phyloP scores from a whole-genome alignment of 108 stramenopile genomes.

The Aurantiochytrium sp. region DNA sequence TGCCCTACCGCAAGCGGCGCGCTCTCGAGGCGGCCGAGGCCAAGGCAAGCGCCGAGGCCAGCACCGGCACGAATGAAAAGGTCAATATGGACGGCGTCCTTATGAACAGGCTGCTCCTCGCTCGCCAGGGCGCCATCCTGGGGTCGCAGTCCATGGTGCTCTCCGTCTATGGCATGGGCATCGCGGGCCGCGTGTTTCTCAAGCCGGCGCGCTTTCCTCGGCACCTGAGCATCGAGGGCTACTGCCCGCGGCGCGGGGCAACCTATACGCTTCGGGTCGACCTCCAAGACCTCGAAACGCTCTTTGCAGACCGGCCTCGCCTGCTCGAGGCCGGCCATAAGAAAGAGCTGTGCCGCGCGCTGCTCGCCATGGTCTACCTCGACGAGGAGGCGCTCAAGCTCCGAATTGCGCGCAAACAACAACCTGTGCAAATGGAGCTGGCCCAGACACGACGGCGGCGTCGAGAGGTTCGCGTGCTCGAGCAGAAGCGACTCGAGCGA shows the following conservation, averaged over 20 bases:
- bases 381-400: not conserved
- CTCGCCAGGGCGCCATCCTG: not conserved
- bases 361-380: not conserved
- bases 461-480: not conserved
- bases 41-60: not conserved
- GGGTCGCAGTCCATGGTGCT: not conserved
- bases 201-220: not conserved
- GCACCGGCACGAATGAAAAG: not conserved
- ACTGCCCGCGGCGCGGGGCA: not conserved
- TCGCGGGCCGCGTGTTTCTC: not conserved
- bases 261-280: not conserved
- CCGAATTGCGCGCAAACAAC: not conserved
- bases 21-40: not conserved
- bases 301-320: not conserved
- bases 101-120: not conserved
- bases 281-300: not conserved
- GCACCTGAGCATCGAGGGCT: not conserved
- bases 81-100: not conserved
- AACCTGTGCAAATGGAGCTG: not conserved
- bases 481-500: not conserved
- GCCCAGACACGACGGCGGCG: not conserved
- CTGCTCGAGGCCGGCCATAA: not conserved
- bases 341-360: not conserved
- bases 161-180: slow-evolving; percentile 24
- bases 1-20: not conserved